Base-by-base conservation (phyloP, 2,329 filamentous ascomycete genomes). In the Colletotrichum shisoi region DNA sequence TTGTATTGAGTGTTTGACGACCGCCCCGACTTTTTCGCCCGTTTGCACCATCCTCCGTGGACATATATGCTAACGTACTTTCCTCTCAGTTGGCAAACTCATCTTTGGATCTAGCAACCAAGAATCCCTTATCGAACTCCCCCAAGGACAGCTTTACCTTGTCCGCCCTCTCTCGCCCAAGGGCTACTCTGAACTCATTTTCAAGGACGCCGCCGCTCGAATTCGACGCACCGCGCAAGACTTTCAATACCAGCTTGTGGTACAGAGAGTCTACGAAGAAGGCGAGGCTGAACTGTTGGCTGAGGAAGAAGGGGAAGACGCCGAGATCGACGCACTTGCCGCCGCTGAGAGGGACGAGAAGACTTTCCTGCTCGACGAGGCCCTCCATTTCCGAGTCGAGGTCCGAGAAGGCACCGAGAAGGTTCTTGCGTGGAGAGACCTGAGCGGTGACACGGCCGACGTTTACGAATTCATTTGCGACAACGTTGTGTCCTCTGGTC, bases 391-490 rank as follows among this genome's bases (percentile, higher is more conserved):
- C 74, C 90, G 94, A 64, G 91, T 92, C 49, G 92, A 96, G 76
- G 86, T 91, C 70, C 87, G 94, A 70, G 88, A 93, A 70, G 89
- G 88, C 44, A 91, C 91, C 24, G 91, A 96, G 72, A 92, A 91
- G 74, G 89, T 98, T 9, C 86, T 99, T 70, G 94, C 94, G 67
- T 99, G 95, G 95, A 90, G 91, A 72, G 95, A 99, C 76, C 81
- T 98, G 68, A 97, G 93, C 73, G 95, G 95, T 63, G 95, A 99
- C 82, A 85, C 88, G 39, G 94, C 93, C 61, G 95, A 99, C 78
- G 85, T 98, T n/a, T 99, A 92, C 84, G 94, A 99, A 78, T 99
- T 98, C 76, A 91, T 99, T 70, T 98, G 94, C 81, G 95, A 98
- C 79, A 78, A 83, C 45, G 89, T 89, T 13, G 87, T 91, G 48